Evolutionary conservation across 805 yeast species (phyloP), one percentile per base, ranked within the genome.

Genomic region (Spathaspora passalidarum): DNA sequence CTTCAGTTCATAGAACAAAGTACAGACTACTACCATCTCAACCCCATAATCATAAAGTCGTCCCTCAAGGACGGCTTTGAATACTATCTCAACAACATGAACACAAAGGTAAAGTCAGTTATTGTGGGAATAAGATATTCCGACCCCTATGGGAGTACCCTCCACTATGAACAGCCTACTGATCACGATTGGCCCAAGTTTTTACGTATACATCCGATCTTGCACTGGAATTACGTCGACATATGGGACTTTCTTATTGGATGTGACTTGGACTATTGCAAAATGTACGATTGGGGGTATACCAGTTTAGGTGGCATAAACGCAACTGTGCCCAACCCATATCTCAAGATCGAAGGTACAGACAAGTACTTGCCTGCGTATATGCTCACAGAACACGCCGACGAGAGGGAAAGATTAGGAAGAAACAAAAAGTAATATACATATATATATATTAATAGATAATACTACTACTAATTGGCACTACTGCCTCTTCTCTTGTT

Each of bases 101-200:
- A 83, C 51, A 79, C 81, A 0, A 54, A 71, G 4, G 71, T 88
- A n/a, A 76, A 79, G 56, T 85, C 92, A 2, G 82, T 94, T 0
- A 74, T 92, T 21, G 92, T 94, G 4, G 99, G 99, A 0, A 88
- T 89, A 23, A 73, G 99, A 45, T 75, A 86, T 46, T 81, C 88
- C 2, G 99, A 94, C 60, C 98, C 99, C 0, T 87, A 76, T 63
- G 94, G 96, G 0, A 70, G 68, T 2, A 54, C 68, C 17, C 68
- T 92, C 39, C 50, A 68, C 21, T 73, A 78, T 38, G 76, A 88
- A 43, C 95, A 89, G 58, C 64, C 58, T 34, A 94, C 99, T 0
- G 97, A 92, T 58, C 84, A 82, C 48, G 82, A 89, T 47, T 94
- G 98, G 98, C 99, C 99, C 4, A 68, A 73, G 21, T 92, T 94